Evolutionary conservation across 2,329 filamentous ascomycete genomes (phyloP).

Genomic region (Chrysosphaeria jannelii): DNA sequence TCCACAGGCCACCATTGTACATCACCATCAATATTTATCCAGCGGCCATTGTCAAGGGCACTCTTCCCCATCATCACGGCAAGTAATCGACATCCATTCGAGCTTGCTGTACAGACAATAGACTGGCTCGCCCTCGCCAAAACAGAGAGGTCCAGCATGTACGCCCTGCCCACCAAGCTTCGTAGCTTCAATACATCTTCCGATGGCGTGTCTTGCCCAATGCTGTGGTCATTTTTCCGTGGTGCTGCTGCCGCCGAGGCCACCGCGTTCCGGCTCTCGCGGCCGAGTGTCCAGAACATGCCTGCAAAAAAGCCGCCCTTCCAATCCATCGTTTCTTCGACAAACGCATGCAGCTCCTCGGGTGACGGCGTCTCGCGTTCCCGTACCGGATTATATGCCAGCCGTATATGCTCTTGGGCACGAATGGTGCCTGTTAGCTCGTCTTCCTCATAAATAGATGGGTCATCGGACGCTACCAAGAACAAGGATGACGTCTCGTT

Average conservation of each 20-base stretch:
- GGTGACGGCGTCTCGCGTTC: constrained; percentile 19
- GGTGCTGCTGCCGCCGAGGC: background rate
- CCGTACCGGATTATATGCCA: too few relatives aligned
- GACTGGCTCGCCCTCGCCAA: constrained; percentile 35
- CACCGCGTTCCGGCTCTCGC: constrained; percentile 5
- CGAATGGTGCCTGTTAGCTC: constrained; percentile 26
- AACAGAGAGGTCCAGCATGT: constrained; percentile 53
- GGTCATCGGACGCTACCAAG: constrained; percentile 55
- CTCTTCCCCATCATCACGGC: constrained; percentile 79
- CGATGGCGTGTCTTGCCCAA: constrained; percentile 11
- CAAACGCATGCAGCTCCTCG: constrained; percentile 27
- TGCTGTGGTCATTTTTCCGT: too few relatives aligned
- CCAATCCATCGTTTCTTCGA: constrained; percentile 57
- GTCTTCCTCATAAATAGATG: constrained; percentile 34
- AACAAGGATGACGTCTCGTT: constrained; percentile 15
- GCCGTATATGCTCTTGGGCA: constrained; percentile 47
- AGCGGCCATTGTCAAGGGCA: constrained; percentile 26
- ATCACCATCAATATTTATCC: constrained; percentile 54
- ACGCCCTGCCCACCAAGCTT: constrained; percentile 49
- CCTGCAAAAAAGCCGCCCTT: constrained; percentile 62
- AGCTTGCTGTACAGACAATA: constrained; percentile 49
- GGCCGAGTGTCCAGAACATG: constrained; percentile 55
- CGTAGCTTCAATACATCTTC: constrained; percentile 32
- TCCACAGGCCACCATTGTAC: constrained; percentile 20
- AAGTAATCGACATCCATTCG: constrained; percentile 39